Percentiles rank a stretch among this genome's conserved stretches.
Conservation (phyloP, 2,329 filamentous ascomycete genomes). For the Colletotrichum liriopes region DNA sequence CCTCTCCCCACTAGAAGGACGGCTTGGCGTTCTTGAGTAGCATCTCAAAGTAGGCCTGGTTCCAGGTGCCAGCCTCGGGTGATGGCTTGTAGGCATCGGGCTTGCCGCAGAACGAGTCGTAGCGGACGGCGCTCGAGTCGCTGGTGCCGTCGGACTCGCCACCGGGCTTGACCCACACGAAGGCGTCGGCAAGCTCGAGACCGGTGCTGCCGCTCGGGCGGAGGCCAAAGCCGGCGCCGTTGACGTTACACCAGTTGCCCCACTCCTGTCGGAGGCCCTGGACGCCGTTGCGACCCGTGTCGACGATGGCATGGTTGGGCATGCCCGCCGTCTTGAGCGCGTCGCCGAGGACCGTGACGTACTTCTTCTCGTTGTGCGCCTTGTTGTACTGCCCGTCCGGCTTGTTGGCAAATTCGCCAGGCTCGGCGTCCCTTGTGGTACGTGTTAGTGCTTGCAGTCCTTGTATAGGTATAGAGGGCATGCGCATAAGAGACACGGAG, state of each 20-base stretch:
- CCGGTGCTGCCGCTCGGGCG: conserved; percentile 72
- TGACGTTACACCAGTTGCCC: conserved; percentile 74
- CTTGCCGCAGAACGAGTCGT: conserved; percentile 58
- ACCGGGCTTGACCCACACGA: conserved; percentile 79
- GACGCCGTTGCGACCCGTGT: conserved; percentile 59
- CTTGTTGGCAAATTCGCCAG: conserved; percentile 59
- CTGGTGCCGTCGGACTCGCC: conserved; percentile 64
- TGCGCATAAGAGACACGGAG: too few species aligned
- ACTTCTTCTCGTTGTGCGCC: conserved; percentile 60
- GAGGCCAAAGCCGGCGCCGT: conserved; percentile 72
- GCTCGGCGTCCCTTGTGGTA: conserved; percentile 48
- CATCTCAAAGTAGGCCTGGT: conserved; percentile 48
- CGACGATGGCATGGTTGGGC: conserved; percentile 60
- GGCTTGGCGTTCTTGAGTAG: conserved; percentile 45
- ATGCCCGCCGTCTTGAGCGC: conserved; percentile 56
- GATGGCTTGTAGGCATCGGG: conserved; percentile 63
- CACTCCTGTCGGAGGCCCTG: conserved; percentile 60
- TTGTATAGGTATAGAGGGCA: not conserved
- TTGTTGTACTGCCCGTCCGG: conserved; percentile 59
- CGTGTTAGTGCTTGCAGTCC: not conserved
- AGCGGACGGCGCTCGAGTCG: conserved; percentile 53
- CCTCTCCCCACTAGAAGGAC: conserved; percentile 22
- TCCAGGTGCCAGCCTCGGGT: conserved; percentile 67
- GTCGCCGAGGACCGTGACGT: conserved; percentile 58
- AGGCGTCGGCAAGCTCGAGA: conserved; percentile 70